Evolutionary conservation across 441 rosid genomes (phyloP), one percentile per base, ranked within the genome.

Genomic region (Capsella rubella): DNA sequence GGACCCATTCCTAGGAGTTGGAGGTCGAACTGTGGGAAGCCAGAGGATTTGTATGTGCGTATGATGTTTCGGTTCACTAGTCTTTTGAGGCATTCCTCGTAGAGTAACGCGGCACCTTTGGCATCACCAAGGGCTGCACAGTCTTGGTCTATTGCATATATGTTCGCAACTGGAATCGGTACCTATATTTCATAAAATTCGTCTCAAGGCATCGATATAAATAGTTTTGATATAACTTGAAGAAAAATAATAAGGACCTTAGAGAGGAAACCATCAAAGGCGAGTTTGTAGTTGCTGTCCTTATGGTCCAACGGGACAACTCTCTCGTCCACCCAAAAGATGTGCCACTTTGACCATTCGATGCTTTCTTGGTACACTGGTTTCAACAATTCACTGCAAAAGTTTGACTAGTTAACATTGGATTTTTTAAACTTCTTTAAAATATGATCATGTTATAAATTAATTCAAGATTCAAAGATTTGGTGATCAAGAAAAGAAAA

Each of bases 251-350:
- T n/a, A 32, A 7, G 61, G 12, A 93, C 98, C 95, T 87, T 74
- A 7, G 89, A 82, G 68, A 94, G 96, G 67, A 94, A 87, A 3
- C 85, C 89, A 68, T 89, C 93, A 5, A 35, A 74, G 3, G 98
- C 97, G 15, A 87, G 92, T 82, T 85, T 90, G 81, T 90, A 94
- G 77, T 94, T 91, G 54, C 97, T 90, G 73, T 94, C 90, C 0
- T 35, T 78, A 66, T 90, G 84, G 82, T 86, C 87, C 78, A 80
- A 89, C 1, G 96, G 91, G 71, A 84, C 93, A 65, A 91, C 98
- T 61, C 97, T 87, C 79, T 94, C 98, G 35, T 94, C 97, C 5
- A 89, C 85, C 98, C 95, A 94, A 25, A 94, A 89, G 2, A 94
- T 85, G 45, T 87, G 87, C 96, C 97, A 94, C 65, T 86, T 89